A percentile compares a stretch with the other conserved stretches of the same genome.
phyloP scores from a whole-genome alignment of 306 rosid genomes.

The Dryas octopetala region DNA sequence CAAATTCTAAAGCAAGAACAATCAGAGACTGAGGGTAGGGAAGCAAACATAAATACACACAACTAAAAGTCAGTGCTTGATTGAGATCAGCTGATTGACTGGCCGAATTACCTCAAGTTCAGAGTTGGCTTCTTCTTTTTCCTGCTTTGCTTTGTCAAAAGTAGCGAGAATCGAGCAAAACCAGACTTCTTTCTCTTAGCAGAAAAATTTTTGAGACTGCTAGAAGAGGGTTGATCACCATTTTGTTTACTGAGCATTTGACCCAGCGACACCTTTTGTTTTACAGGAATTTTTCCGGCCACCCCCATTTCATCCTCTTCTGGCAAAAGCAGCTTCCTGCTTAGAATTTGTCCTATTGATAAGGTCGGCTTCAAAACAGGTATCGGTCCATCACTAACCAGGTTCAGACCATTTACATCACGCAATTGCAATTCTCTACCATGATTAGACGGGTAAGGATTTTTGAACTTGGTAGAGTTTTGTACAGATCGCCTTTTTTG shows the following conservation, averaged over 20 bases:
- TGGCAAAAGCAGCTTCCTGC: slow-evolving; percentile 71
- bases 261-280: slow-evolving; percentile 77
- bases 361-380: slow-evolving; percentile 64
- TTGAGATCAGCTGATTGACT: slow-evolving; percentile 17
- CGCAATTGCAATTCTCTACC: slow-evolving; percentile 48
- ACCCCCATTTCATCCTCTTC: slow-evolving; percentile 49
- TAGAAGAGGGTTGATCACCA: slow-evolving; percentile 41
- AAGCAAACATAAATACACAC: neutral
- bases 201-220: slow-evolving; percentile 47
- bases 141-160: slow-evolving; percentile 68
- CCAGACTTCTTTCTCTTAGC: slow-evolving; percentile 89
- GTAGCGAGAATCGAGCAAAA: slow-evolving; percentile 66
- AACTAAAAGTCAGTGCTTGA: slow-evolving; percentile 21
- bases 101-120: slow-evolving; percentile 56
- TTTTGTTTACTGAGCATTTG: slow-evolving; percentile 79
- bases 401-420: slow-evolving; percentile 51
- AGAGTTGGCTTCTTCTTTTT: slow-evolving; percentile 70
- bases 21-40: neutral
- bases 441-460: slow-evolving; percentile 45
- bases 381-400: slow-evolving; percentile 41
- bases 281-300: slow-evolving; percentile 43
- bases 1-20: slow-evolving; percentile 12
- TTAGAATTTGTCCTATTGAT: slow-evolving; percentile 84
- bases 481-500: slow-evolving; percentile 55
- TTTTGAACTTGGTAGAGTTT: slow-evolving; percentile 63